These are phyloP conservation scores for Coprinopsis cinerea DNA, from an alignment of 768 basidiomycete genomes.

Conservation along the genomic window DNA sequence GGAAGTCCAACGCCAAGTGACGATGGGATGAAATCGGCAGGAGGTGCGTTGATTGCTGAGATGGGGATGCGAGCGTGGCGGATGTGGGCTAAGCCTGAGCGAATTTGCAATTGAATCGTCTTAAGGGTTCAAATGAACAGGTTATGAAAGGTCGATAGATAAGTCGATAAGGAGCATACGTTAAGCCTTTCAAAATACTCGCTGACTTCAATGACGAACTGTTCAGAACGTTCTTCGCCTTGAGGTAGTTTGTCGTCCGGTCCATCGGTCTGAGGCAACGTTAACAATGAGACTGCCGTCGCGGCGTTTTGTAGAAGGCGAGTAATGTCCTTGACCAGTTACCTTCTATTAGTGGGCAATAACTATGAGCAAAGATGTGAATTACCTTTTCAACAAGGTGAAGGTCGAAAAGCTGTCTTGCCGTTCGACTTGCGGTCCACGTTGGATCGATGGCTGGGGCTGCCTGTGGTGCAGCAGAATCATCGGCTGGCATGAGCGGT, in stretches of 20 bases:
- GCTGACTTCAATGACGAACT: slow-evolving; percentile 79
- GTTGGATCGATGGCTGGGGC: slow-evolving; percentile 63
- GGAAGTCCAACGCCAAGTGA: slow-evolving; percentile 76
- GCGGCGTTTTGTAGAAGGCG: slow-evolving; percentile 70
- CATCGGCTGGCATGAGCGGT: no score
- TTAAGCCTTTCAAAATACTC: slow-evolving; percentile 82
- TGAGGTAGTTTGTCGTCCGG: slow-evolving; percentile 65
- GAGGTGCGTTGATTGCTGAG: slow-evolving; percentile 80
- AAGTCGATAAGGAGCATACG: slow-evolving; percentile 34
- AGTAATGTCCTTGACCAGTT: slow-evolving; percentile 76
- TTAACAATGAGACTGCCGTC: slow-evolving; percentile 72
- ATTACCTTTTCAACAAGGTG: slow-evolving; percentile 74
- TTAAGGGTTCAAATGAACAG: slow-evolving; percentile 21
- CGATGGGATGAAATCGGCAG: slow-evolving; percentile 66
- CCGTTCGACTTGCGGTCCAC: slow-evolving; percentile 76
- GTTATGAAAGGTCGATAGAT: background rate
- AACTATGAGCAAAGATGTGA: background rate
- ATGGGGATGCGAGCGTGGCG: slow-evolving; percentile 78
- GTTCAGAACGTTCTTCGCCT: slow-evolving; percentile 79
- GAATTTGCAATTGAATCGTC: slow-evolving; percentile 72
- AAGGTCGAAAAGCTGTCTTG: slow-evolving; percentile 74
- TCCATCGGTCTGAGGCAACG: slow-evolving; percentile 76
- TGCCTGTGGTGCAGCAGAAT: slow-evolving; percentile 28
- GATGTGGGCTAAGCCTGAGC: slow-evolving; percentile 77
- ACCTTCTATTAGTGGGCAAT: background rate